Evolutionary conservation across 1,139 yeast genomes (phyloP).

Genomic region (Lodderomyces orthopsilosis): DNA sequence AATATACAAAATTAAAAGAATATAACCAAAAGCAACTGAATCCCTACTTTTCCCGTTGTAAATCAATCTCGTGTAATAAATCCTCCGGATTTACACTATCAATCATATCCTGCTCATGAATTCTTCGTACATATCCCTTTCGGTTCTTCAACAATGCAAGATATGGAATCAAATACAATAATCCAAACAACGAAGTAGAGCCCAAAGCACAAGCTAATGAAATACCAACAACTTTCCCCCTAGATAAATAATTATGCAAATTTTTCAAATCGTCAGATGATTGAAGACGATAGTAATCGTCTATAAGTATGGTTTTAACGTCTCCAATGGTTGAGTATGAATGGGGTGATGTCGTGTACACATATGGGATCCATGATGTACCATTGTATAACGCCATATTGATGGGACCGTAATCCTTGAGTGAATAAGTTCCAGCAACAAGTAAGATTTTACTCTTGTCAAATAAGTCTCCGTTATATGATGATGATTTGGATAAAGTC

Average conservation of each 20-base stretch:
- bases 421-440: slow-evolving; percentile 59
- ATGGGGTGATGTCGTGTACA: slow-evolving; percentile 21
- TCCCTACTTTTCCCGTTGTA: slow-evolving; percentile 30
- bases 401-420: slow-evolving; percentile 55
- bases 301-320: slow-evolving; percentile 32
- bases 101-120: slow-evolving; percentile 67
- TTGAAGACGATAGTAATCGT: slow-evolving; percentile 36
- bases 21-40: too few species aligned
- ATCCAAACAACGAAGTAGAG: slow-evolving; percentile 65
- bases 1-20: background rate
- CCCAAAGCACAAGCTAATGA: slow-evolving; percentile 88
- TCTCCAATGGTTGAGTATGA: slow-evolving; percentile 26
- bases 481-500: slow-evolving; percentile 27
- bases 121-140: slow-evolving; percentile 35
- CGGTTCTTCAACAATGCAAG: slow-evolving; percentile 46
- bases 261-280: slow-evolving; percentile 35
- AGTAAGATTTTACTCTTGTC: slow-evolving; percentile 48
- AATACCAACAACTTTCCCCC: slow-evolving; percentile 82
- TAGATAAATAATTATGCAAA: slow-evolving; percentile 24
- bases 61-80: slow-evolving; percentile 58
- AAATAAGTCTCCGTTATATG: slow-evolving; percentile 33
- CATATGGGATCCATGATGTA: slow-evolving; percentile 67
- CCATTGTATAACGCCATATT: slow-evolving; percentile 75
- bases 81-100: slow-evolving; percentile 64
- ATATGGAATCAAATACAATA: slow-evolving; percentile 56